Conservation (phyloP, 1,284 basidiomycete species). For the Mycena sp. region DNA sequence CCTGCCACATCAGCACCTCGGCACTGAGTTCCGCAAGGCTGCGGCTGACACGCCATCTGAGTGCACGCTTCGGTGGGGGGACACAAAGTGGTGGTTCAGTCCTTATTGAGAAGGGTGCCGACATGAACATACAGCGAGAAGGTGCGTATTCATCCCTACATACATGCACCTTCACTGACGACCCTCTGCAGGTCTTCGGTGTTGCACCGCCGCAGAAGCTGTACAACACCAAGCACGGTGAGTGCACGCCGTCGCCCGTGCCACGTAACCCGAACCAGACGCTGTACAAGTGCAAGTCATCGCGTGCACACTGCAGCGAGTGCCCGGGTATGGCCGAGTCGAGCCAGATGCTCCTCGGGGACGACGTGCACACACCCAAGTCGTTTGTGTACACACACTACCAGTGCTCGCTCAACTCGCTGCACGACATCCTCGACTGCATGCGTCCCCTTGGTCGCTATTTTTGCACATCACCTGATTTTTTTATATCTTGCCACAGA, state of each 20-base stretch:
- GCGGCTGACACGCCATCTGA: no score
- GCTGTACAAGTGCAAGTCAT: conserved; percentile 55
- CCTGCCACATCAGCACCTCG: no score
- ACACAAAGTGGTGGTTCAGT: no score
- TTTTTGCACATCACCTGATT: conserved; percentile 14
- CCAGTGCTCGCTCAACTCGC: no score
- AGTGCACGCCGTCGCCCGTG: no score
- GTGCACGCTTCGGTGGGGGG: no score
- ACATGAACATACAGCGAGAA: conserved; percentile 80
- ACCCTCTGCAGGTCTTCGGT: conserved; percentile 69
- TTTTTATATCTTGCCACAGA: no score
- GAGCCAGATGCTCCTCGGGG: no score
- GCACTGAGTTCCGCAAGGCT: no score
- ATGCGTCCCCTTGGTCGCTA: conserved; percentile 51
- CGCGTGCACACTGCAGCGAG: conserved; percentile 7
- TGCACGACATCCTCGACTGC: conserved; percentile 78
- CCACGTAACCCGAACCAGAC: conserved; percentile 58
- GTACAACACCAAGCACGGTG: no score
- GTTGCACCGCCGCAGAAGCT: no score
- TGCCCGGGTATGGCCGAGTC: conserved; percentile 33
- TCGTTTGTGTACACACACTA: conserved; percentile 77
- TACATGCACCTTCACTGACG: conserved; percentile 7
- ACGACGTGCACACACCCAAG: no score
- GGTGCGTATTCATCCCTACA: conserved; percentile 50
- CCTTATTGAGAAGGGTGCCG: conserved; percentile 74